Evolutionary conservation across 1,284 basidiomycete species (phyloP), one percentile per base, ranked within the genome.

Genomic region (Ustilago nuda): DNA sequence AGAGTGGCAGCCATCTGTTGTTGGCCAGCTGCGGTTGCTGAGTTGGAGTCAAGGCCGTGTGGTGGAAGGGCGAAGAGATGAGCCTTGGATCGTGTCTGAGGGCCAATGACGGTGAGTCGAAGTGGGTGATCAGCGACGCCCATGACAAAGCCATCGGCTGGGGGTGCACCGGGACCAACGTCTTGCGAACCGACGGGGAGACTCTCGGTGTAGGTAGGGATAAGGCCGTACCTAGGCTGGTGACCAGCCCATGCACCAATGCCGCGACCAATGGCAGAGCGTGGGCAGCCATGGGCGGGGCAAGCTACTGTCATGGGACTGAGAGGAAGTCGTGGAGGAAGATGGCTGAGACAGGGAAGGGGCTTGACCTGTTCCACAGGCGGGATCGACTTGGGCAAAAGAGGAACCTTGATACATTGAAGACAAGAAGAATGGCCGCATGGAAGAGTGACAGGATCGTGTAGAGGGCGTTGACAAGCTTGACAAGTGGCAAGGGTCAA

Each of bases 121-220:
- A 70, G 61, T 13, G 77, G 71, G 17, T 82, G 78, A 41, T 80
- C 73, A 4, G 78, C 70, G 15, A 74, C 72, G 13, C 77, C 78
- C 48, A 82, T 75, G 35, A 82, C 76, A 33, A 82, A 82, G n/a
- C 80, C 81, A 43, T 82, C 81, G 27, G 82, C 56, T 27, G 81
- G 80, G 17, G 72, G 70, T 1, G 62, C 60, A 12, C 78, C 81
- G 11, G 80, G 75, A 1, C 74, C 78, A 13, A 72, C 45, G 32
- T 77, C 75, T 56, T 69, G 36, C 13, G 27, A 13, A 52, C 45
- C 68, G 30, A 57, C 8, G 0, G 76, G 73, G 23, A 77, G 58
- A 41, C 61, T 57, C 39, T 77, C 75, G 7, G 66, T 63, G 63
- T 69, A 73, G 30, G 75, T 66, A 11, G 75, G 70, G 43, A 73